phyloP scores from a whole-genome alignment of 1,139 yeast species.

The Suhomyces atakaporum region DNA sequence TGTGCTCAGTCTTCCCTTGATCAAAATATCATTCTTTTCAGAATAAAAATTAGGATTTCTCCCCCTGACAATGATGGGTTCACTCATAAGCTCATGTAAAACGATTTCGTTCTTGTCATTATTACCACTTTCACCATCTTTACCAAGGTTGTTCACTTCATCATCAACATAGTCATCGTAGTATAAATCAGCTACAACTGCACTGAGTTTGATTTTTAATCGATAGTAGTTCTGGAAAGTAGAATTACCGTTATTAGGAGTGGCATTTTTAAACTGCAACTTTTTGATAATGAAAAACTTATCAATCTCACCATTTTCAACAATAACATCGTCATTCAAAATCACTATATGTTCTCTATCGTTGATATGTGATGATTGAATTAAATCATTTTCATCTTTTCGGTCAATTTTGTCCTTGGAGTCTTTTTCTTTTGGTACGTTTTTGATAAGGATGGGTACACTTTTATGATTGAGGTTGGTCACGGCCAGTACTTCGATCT shows the following conservation, averaged over 20 bases:
- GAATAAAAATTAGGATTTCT: conserved; percentile 65
- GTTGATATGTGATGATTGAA: conserved; percentile 25
- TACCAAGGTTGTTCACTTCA: conserved; percentile 18
- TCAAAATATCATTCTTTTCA: conserved; percentile 53
- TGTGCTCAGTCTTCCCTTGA: conserved; percentile 23
- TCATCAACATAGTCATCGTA: conserved; percentile 45
- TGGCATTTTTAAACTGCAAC: conserved; percentile 62
- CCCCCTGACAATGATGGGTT: conserved; percentile 64
- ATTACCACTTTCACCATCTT: conserved; percentile 8
- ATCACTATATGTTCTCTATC: conserved; percentile 34
- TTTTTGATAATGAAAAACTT: conserved; percentile 40
- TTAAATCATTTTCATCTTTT: conserved; percentile 20
- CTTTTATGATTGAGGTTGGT: conserved; percentile 33
- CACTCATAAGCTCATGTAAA: conserved; percentile 39
- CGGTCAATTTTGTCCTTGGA: conserved; percentile 16
- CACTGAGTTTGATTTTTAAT: conserved; percentile 47
- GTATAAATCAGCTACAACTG: conserved; percentile 46
- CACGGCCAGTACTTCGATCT: conserved; percentile 41
- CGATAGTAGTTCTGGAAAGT: conserved; percentile 59
- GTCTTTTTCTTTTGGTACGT: conserved; percentile 29
- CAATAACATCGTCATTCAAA: conserved; percentile 27
- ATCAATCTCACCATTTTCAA: conserved; percentile 30
- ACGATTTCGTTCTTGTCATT: conserved; percentile 37
- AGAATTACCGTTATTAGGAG: conserved; percentile 64
- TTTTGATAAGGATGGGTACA: conserved; percentile 37